These are phyloP conservation scores for Naegleria lovaniensis DNA, from an alignment of 208 protist genomes.

Conservation along the genomic window DNA sequence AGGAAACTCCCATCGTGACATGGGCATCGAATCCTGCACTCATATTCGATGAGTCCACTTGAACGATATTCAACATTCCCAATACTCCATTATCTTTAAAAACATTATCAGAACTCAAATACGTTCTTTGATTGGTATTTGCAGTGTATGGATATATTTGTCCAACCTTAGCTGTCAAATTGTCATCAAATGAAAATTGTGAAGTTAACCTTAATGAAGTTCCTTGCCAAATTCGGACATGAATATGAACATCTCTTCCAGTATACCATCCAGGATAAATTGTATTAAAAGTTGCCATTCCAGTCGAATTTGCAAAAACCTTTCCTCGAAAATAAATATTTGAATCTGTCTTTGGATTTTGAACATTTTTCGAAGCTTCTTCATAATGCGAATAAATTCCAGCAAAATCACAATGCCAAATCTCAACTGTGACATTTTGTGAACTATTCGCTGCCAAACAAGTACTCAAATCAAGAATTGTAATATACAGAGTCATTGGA, in stretches of 20 bases:
- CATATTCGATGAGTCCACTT: too few relatives aligned
- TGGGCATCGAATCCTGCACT: too few relatives aligned
- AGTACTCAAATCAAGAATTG: slow-evolving; percentile 28
- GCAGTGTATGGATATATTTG: slow-evolving; percentile 14
- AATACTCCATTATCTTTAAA: background rate
- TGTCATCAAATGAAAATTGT: slow-evolving; percentile 37
- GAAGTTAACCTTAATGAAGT: background rate
- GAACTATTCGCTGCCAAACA: slow-evolving; percentile 9
- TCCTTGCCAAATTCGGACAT: slow-evolving; percentile 30
- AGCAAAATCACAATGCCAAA: slow-evolving; percentile 37
- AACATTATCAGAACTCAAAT: background rate
- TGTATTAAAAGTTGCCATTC: slow-evolving; percentile 29
- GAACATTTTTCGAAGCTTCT: background rate
- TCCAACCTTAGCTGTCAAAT: slow-evolving; percentile 3
- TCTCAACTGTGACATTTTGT: slow-evolving; percentile 29
- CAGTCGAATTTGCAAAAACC: slow-evolving; percentile 26
- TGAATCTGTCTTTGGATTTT: background rate
- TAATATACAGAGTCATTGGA: slow-evolving; percentile 29
- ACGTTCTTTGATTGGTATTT: background rate
- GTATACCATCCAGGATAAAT: slow-evolving; percentile 37
- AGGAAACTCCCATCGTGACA: too few relatives aligned
- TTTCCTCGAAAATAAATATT: slow-evolving; percentile 38
- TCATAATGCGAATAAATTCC: slow-evolving; percentile 37
- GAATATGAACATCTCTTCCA: slow-evolving; percentile 36
- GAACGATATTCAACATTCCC: background rate